A percentile compares a stretch with the other conserved stretches of the same genome.
Evolutionary conservation across 2,329 filamentous ascomycete genomes (phyloP).

Genomic region (Fusarium chlamydosporum): DNA sequence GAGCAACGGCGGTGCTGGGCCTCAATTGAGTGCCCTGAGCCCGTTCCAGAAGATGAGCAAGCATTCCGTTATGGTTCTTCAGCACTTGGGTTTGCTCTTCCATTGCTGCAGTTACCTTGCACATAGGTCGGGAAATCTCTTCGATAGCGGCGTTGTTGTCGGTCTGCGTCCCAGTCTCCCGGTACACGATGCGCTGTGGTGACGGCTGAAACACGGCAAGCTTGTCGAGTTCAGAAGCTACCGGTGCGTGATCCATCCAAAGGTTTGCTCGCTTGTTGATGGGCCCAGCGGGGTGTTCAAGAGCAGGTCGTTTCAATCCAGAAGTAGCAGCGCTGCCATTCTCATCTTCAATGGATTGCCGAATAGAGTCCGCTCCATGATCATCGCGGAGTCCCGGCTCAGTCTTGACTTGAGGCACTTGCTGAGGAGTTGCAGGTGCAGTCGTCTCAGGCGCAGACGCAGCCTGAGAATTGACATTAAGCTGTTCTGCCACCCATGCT

Average conservation of each 20-base stretch:
- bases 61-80: not conserved
- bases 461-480: not conserved
- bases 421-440: not conserved
- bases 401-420: not conserved
- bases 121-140: not conserved
- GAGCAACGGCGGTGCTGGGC: not conserved
- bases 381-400: not conserved
- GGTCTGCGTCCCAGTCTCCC: slow-evolving; percentile 19
- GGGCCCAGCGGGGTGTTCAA: not conserved
- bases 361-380: not conserved
- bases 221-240: not conserved
- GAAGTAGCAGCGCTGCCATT: fast-evolving
- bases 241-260: not conserved
- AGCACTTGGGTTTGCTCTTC: not conserved
- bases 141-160: not conserved
- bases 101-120: not conserved
- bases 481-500: slow-evolving; percentile 16
- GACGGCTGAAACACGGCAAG: not conserved
- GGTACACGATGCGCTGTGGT: not conserved
- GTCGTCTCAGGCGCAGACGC: not conserved
- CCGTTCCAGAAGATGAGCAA: not conserved
- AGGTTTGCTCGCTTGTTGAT: not conserved
- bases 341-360: slow-evolving; percentile 7
- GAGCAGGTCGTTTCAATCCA: slow-evolving; percentile 10
- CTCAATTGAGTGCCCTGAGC: not conserved